These are phyloP conservation scores for Coemansia sp. DNA, from an alignment of 192 early-diverging fungal genomes.

Conservation along the genomic window DNA sequence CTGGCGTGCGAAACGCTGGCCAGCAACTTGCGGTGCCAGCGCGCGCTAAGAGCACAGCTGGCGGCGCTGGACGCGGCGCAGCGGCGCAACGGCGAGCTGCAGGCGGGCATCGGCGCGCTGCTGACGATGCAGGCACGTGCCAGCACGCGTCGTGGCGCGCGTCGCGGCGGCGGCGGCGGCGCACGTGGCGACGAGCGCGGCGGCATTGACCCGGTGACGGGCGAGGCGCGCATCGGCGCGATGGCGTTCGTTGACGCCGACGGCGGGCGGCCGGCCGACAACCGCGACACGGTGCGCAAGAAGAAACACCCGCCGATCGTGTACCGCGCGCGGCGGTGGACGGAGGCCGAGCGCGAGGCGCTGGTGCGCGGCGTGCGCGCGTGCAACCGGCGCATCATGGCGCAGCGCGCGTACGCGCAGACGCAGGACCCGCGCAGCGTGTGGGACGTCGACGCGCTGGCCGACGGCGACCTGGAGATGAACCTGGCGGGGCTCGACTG, in stretches of 20 bases:
- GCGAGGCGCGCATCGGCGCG: slow-evolving; percentile 21
- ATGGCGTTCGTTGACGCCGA: slow-evolving; percentile 42
- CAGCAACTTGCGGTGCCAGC: slow-evolving; percentile 52
- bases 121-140: slow-evolving; percentile 45
- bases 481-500: slow-evolving; percentile 52
- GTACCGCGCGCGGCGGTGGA: slow-evolving; percentile 54
- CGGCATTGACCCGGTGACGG: slow-evolving; percentile 35
- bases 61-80: slow-evolving; percentile 52
- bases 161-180: slow-evolving; percentile 15
- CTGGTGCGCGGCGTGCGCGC: slow-evolving; percentile 51
- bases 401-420: slow-evolving; percentile 49
- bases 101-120: slow-evolving; percentile 36
- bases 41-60: slow-evolving; percentile 39
- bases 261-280: slow-evolving; percentile 47
- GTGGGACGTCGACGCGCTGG: slow-evolving; percentile 48
- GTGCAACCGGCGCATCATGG: slow-evolving; percentile 49
- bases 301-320: slow-evolving; percentile 50
- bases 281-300: slow-evolving; percentile 50
- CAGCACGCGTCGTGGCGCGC: slow-evolving; percentile 27
- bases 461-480: slow-evolving; percentile 47
- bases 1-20: slow-evolving; percentile 50
- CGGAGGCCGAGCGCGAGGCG: slow-evolving; percentile 53
- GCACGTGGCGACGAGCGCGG: slow-evolving; percentile 13
- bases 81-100: slow-evolving; percentile 45
- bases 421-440: slow-evolving; percentile 46